Evolutionary conservation across 1,284 basidiomycete species (phyloP), one percentile per base, ranked within the genome.

Genomic region (Meira miltonrushii): DNA sequence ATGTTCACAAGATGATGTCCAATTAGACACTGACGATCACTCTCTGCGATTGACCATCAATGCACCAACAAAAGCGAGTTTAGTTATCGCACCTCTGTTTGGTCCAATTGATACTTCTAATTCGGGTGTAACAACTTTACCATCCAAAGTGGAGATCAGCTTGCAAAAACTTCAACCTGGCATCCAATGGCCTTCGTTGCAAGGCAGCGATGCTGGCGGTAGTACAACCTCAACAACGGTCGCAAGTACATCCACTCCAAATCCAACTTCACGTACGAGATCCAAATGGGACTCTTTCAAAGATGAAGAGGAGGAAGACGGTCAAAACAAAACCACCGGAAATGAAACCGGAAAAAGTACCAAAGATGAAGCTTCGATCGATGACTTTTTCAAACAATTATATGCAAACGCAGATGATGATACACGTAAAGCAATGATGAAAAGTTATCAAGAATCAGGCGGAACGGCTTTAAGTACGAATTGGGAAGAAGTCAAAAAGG

Each of bases 341-440:
- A 33, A 33, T 8, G 28, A 8, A 33, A 33, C 28, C 28, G 8
- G 28, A 4, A 33, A n/a, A n/a, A n/a, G n/a, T n/a, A n/a, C n/a
- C 6, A 67, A 44, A n/a, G 58, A 50, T 13, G 55, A 69, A 13
- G 68, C 67, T 1, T 69, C 70, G 28, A 63, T 78, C 44, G 67
- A 78, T 43, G 57, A 61, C 9, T 78, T 78, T 49, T 78, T 78
- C 64, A 68, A 77, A 48, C 62, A 71, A 48, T 62, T 78, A 19
- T 78, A 75, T 51, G 69, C 71, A 13, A 69, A 71, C 23, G 75
- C 75, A 19, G 69, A 74, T 56, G 64, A 67, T 38, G 74, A 78
- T 40, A 77, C 75, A n/a, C 59, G 63, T 13, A 57, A 68, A 12
- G 75, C 75, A 13, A 78, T 78, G 75, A 62, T 74, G 47, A 78